These are phyloP conservation scores for Saccharomyces paradoxus DNA, from an alignment of 805 yeast species.

Conservation along the genomic window DNA sequence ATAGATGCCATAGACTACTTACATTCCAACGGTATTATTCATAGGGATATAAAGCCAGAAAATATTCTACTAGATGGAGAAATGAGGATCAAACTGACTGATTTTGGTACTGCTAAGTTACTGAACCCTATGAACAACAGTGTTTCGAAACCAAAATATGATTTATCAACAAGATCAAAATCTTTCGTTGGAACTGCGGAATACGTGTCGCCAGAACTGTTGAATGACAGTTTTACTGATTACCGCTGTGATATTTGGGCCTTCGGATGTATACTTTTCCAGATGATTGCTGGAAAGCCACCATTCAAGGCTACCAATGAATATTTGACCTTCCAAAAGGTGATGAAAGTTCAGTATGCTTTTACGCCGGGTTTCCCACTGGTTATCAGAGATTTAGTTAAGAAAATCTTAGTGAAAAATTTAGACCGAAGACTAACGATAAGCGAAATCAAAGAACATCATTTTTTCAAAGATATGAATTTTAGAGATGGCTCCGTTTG, in stretches of 20 bases:
- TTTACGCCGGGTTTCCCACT: constrained; percentile 80
- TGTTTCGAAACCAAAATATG: constrained; percentile 41
- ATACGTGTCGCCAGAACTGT: constrained; percentile 72
- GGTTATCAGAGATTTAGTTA: constrained; percentile 62
- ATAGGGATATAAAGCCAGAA: constrained; percentile 79
- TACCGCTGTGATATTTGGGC: constrained; percentile 98
- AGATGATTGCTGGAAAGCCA: constrained; percentile 89
- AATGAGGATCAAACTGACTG: constrained; percentile 62
- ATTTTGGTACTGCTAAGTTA: constrained; percentile 77
- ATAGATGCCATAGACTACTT: constrained; percentile 64
- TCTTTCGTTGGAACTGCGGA: constrained; percentile 86
- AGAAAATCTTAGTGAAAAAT: constrained; percentile 53
- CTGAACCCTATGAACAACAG: constrained; percentile 40
- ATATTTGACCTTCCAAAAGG: constrained; percentile 72
- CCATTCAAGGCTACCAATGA: constrained; percentile 82
- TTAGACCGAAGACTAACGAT: constrained; percentile 58
- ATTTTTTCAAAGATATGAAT: constrained; percentile 49
- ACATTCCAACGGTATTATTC: constrained; percentile 70
- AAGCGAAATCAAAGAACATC: constrained; percentile 50
- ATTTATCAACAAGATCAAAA: constrained; percentile 59
- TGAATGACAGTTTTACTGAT: constrained; percentile 74
- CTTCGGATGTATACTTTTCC: constrained; percentile 90
- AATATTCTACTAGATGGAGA: constrained; percentile 59
- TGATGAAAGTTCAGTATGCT: constrained; percentile 71
- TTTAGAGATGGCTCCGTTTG: constrained; percentile 54